Base-by-base conservation (phyloP, 176 grass and related monocot species). In the Elymus sibiricus region DNA sequence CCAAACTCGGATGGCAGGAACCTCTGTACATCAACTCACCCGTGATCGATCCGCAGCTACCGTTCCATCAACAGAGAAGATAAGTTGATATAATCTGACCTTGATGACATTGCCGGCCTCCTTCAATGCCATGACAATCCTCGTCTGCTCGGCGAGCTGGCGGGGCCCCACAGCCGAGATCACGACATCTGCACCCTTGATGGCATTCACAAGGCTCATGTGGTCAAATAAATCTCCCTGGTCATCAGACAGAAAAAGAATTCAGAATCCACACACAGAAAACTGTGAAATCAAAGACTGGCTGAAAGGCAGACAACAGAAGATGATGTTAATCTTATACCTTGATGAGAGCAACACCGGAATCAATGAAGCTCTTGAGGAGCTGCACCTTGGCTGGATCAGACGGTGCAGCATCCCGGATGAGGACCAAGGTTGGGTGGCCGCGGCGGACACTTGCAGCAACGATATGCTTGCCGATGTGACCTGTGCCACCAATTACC, bases 401-500 rank as follows among this genome's bases (percentile, higher is more conserved):
- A 3, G 74, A 67, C 1, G 85, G 88, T 26, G 85, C 31, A 1
- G 74, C 25, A 55, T 88, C 82, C 66, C 92, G 75, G 8, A 93
- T 84, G 79, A 93, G 74, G 64, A 73, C 85, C 51, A 53, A 25
- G 11, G 91, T 93, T 6, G 76, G 85, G 70, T 90, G 91, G 74
- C 87, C 88, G 42, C 76, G 77, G 27, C 88, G 72, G 2, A 34
- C 84, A 66, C 91, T 93, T 11, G 88, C 85, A 39, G 47, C 72
- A 1, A 90, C 81, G 19, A 91, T 74, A 63, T 60, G 77, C 55
- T 82, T 85, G 25, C 92, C 89, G 6, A 94, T 89, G 82, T 84
- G 87, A 11, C 92, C 89, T 19, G 92, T 86, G 34, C 86, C 79
- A 15, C 92, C 92, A 17, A 89, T 78, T 4, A 94, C 78, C n/a